Conservation (phyloP, 2,329 filamentous ascomycete genomes). For the Exutisphaerella laricina region DNA sequence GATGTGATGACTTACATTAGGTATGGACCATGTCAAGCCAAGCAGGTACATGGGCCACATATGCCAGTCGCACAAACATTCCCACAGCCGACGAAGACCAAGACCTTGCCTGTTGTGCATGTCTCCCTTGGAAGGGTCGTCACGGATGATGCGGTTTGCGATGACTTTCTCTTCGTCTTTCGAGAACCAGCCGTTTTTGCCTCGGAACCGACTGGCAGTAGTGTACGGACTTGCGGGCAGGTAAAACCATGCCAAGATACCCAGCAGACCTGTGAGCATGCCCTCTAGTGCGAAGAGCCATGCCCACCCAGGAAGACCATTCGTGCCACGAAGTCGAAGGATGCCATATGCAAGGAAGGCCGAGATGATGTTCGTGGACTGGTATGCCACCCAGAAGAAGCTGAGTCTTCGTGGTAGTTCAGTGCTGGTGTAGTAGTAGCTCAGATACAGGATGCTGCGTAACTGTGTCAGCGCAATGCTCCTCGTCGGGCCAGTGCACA, state of each 20-base stretch:
- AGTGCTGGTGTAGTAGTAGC: constrained; percentile 68
- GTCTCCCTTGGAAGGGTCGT: constrained; percentile 55
- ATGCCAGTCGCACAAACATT: constrained; percentile 5
- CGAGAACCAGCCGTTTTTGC: constrained; percentile 57
- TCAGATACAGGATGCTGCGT: constrained; percentile 57
- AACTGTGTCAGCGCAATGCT: no score
- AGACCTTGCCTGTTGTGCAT: constrained; percentile 36
- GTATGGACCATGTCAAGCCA: constrained; percentile 15
- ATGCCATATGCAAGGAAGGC: constrained; percentile 55
- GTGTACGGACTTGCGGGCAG: constrained; percentile 57
- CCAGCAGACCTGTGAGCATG: constrained; percentile 48
- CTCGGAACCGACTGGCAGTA: constrained; percentile 57
- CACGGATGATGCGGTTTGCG: constrained; percentile 57
- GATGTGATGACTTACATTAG: constrained; percentile 3
- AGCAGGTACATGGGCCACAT: constrained; percentile 21
- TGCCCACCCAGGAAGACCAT: constrained; percentile 49
- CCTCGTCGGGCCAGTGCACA: no score
- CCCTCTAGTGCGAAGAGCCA: constrained; percentile 58
- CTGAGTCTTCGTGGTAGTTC: constrained; percentile 64
- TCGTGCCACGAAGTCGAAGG: constrained; percentile 41
- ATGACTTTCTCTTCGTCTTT: constrained; percentile 58
- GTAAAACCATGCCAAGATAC: constrained; percentile 49
- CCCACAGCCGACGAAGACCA: constrained; percentile 2
- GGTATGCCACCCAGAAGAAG: constrained; percentile 64
- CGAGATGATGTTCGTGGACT: constrained; percentile 50